Conservation (phyloP, 805 yeast species). For the Ogataea naganishii region DNA sequence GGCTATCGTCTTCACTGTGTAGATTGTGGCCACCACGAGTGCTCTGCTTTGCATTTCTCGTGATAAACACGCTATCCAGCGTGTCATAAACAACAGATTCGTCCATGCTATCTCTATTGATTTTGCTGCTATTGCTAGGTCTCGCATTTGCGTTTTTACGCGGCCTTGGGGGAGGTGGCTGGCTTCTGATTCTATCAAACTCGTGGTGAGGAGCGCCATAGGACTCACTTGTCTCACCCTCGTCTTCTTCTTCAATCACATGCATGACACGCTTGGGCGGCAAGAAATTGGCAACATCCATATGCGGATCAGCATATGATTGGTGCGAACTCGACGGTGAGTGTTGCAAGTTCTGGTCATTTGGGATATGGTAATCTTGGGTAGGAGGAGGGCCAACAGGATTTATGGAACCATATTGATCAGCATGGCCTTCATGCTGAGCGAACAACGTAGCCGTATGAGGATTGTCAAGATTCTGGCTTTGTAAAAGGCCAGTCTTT, state of each 20-base stretch:
- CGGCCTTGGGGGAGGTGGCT: conserved; percentile 1
- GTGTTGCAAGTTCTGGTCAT: neutral
- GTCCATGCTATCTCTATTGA: neutral
- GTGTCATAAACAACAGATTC: neutral
- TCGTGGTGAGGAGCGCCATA: neutral
- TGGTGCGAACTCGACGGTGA: conserved; percentile 2
- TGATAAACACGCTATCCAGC: too few species aligned
- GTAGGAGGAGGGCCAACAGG: neutral
- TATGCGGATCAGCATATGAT: neutral
- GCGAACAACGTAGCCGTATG: too few species aligned
- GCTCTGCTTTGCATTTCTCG: too few species aligned
- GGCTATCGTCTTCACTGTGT: too few species aligned
- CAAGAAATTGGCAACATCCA: neutral
- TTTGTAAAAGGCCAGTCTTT: too few species aligned
- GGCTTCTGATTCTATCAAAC: neutral
- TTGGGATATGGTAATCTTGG: neutral
- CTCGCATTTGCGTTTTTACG: neutral
- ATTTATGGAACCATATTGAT: neutral
- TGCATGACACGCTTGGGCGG: conserved; percentile 1
- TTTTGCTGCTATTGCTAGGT: neutral
- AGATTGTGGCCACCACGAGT: too few species aligned
- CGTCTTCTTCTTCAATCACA: conserved; percentile 3
- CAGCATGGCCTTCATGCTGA: neutral
- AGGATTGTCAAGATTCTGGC: too few species aligned
- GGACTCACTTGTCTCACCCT: neutral